phyloP scores from a whole-genome alignment of 352 stramenopile species.

The Plasmopara viticola region DNA sequence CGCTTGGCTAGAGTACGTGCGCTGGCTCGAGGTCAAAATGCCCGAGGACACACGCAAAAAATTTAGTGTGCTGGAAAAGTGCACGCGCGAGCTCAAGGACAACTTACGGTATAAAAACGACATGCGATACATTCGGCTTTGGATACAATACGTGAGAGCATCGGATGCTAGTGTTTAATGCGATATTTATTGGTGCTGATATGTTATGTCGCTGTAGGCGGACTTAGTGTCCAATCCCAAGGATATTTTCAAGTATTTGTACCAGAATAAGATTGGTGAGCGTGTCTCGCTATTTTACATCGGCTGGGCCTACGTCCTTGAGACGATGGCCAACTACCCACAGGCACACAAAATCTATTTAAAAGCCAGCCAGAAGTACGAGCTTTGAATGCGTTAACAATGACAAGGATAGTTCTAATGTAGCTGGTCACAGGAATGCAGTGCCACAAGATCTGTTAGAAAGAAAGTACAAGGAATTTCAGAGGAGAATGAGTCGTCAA shows the following conservation, averaged over 20 bases:
- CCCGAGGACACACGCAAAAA: conserved; percentile 80
- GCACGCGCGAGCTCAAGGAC: conserved; percentile 64
- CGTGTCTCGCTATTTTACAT: conserved; percentile 80
- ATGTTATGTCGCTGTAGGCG: conserved; percentile 33
- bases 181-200: background rate
- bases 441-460: conserved; percentile 58
- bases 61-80: conserved; percentile 66
- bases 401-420: background rate
- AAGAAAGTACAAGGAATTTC: conserved; percentile 79
- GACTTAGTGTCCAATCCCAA: conserved; percentile 82
- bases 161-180: background rate
- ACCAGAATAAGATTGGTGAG: conserved; percentile 83
- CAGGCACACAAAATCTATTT: conserved; percentile 84
- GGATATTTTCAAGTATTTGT: conserved; percentile 87
- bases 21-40: conserved; percentile 77
- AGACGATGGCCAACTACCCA: conserved; percentile 75
- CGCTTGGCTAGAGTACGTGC: conserved; percentile 68
- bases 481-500: conserved; percentile 75
- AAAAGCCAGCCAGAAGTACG: conserved; percentile 82
- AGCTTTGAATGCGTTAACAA: background rate
- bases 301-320: conserved; percentile 76
- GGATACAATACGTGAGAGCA: conserved; percentile 79
- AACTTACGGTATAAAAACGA: conserved; percentile 64
- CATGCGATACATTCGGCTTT: conserved; percentile 73
- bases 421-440: conserved; percentile 43